These are phyloP conservation scores for Dichotomopilus funicola DNA, from an alignment of 2,329 filamentous ascomycete species.

Conservation along the genomic window DNA sequence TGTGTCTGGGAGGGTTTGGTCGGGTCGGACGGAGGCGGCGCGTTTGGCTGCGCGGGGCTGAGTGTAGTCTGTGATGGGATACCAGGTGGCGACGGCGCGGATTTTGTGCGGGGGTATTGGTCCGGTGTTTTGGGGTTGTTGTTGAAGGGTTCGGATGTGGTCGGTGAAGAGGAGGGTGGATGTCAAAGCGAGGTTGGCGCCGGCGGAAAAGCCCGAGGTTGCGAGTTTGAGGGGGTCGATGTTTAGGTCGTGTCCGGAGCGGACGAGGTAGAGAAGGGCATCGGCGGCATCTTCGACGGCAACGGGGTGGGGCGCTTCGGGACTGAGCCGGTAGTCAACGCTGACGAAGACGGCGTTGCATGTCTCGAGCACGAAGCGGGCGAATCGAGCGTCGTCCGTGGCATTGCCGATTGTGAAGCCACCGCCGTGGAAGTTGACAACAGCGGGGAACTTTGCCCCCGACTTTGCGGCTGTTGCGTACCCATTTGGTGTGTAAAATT, in stretches of 20 bases:
- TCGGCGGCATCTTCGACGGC: constrained; percentile 61
- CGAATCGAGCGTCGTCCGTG: constrained; percentile 58
- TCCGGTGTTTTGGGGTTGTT: constrained; percentile 29
- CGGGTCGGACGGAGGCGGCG: constrained; percentile 45
- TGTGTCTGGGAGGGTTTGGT: constrained; percentile 50
- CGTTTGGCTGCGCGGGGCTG: constrained; percentile 50
- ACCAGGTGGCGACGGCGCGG: constrained; percentile 51
- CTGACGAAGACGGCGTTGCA: constrained; percentile 54
- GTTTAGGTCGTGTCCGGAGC: constrained; percentile 49
- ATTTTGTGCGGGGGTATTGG: constrained; percentile 40
- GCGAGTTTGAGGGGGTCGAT: constrained; percentile 51
- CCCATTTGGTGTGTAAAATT: constrained; percentile 37
- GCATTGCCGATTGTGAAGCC: constrained; percentile 59
- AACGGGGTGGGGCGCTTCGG: constrained; percentile 57
- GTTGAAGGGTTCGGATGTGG: constrained; percentile 32
- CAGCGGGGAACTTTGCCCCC: constrained; percentile 37
- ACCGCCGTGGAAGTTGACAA: constrained; percentile 63
- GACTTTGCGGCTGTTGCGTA: constrained; percentile 28
- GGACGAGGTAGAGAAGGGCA: constrained; percentile 54
- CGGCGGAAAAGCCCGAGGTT: constrained; percentile 59
- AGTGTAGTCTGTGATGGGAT: constrained; percentile 57
- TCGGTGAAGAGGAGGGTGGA: constrained; percentile 31
- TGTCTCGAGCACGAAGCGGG: constrained; percentile 43
- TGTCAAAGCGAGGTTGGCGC: constrained; percentile 49
- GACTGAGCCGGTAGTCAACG: constrained; percentile 63